Evolutionary conservation across 345 rosid species (phyloP).

Genomic region (Citrus maxima): DNA sequence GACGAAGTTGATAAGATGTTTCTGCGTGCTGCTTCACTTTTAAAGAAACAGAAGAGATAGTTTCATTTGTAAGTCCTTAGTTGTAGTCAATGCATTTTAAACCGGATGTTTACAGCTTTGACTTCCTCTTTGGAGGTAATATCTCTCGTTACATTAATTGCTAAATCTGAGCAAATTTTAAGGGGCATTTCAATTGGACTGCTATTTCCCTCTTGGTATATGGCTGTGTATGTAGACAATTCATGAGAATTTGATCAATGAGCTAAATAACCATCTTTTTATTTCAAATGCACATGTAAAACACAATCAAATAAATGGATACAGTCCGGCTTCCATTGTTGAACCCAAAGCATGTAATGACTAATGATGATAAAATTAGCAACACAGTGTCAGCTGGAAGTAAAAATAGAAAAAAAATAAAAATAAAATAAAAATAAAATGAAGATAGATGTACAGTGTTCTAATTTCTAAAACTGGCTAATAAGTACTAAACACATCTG

Average conservation of each 20-base stretch:
- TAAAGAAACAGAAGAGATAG: constrained; percentile 57
- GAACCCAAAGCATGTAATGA: not conserved
- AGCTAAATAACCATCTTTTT: not conserved
- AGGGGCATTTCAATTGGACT: not conserved
- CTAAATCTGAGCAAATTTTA: not conserved
- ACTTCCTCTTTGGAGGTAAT: not conserved
- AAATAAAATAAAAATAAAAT: not conserved
- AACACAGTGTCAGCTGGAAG: not conserved
- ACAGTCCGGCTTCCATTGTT: not conserved
- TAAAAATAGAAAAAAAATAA: not conserved
- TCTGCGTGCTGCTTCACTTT: constrained; percentile 72
- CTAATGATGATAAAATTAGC: not conserved
- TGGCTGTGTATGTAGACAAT: not conserved
- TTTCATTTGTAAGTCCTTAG: not conserved
- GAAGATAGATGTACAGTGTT: constrained; percentile 13
- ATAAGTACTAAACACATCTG: constrained; percentile 13
- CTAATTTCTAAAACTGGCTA: not conserved
- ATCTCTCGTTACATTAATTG: not conserved
- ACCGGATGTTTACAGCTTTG: not conserved
- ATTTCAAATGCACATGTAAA: not conserved
- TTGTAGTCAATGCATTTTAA: not conserved
- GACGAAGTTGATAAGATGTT: constrained; percentile 86
- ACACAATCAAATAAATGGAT: constrained; percentile 4
- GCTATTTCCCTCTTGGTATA: not conserved
- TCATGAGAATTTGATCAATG: not conserved